Evolutionary conservation across 2,329 filamentous ascomycete species (phyloP).

Genomic region (Botrytis cinerea): DNA sequence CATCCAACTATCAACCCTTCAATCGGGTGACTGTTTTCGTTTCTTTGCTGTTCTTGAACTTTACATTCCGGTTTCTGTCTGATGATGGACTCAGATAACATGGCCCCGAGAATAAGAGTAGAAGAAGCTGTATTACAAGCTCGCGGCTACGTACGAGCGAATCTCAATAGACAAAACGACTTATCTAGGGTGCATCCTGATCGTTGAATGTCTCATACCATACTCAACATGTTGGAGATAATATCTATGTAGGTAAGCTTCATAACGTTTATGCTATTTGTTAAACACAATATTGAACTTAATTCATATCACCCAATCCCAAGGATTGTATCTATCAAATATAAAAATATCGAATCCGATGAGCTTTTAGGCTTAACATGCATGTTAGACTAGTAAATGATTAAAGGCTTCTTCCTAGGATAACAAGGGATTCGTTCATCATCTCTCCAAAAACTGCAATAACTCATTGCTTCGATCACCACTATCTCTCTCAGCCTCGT

Average conservation of each 20-base stretch:
- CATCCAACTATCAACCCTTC: neutral
- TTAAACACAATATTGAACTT: no score
- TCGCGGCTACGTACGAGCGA: no score
- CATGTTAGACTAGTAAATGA: neutral
- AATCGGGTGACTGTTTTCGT: neutral
- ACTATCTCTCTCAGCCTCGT: no score
- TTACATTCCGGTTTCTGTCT: no score
- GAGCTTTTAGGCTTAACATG: neutral
- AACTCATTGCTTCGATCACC: no score
- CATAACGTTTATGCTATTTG: neutral
- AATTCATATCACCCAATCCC: neutral
- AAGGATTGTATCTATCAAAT: neutral
- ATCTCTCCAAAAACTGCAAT: neutral
- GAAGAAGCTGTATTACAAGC: neutral
- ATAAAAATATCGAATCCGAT: neutral
- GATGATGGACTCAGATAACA: neutral
- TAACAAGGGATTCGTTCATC: no score
- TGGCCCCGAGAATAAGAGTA: neutral
- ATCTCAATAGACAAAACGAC: neutral
- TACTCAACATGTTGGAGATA: neutral
- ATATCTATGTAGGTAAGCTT: neutral
- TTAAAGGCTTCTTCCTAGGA: no score
- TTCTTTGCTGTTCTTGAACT: no score
- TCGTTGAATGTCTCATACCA: neutral
- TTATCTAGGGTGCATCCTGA: neutral